Evolutionary conservation across 768 basidiomycete species (phyloP), one percentile per base, ranked within the genome.

Genomic region (Rhodotorula sphaerocarpa): DNA sequence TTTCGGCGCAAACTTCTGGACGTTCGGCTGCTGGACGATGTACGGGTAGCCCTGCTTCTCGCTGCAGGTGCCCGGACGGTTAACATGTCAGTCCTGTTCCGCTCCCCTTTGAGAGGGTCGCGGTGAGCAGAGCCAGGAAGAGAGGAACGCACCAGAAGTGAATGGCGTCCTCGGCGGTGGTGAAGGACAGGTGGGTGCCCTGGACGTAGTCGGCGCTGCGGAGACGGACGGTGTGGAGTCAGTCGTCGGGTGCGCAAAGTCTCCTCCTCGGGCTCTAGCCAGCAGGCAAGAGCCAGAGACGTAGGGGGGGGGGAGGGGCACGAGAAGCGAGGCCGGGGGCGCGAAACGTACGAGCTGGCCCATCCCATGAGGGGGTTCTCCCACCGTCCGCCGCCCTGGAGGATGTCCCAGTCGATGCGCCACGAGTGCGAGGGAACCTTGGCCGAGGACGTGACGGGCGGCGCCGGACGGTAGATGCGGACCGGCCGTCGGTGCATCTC

Each of bases 341-440:
- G n/a, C n/a, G n/a, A n/a, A n/a, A 81, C 87, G 77, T 74, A 92
- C 87, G 90, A 90, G 78, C 86, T 88, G 0, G 91, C 92, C 80
- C 82, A 99, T 47, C 93, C 93, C 89, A 97, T 99, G 69, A 99
- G 75, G 7, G 90, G 89, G 73, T 97, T 99, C 80, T 96, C 91
- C 93, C 93, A 99, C 55, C 93, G 82, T 18, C 88, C 90, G 33
- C 82, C 84, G 39, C 92, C 90, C 61, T 82, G 83, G n/a, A 96
- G 78, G 59, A 84, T 84, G 71, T 97, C 93, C 79, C 85, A 97
- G 76, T 97, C 93, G 72, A 99, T 83, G 67, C 89, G 80, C 93
- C 93, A 99, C 70, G 86, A 84, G 69, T 86, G 82, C 16, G 83
- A 82, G 76, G 91, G 91, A 55, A 83, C 84, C 45, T 84, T 81